Base-by-base conservation (phyloP, 345 rosid genomes). In the Euclidium syriacum region DNA sequence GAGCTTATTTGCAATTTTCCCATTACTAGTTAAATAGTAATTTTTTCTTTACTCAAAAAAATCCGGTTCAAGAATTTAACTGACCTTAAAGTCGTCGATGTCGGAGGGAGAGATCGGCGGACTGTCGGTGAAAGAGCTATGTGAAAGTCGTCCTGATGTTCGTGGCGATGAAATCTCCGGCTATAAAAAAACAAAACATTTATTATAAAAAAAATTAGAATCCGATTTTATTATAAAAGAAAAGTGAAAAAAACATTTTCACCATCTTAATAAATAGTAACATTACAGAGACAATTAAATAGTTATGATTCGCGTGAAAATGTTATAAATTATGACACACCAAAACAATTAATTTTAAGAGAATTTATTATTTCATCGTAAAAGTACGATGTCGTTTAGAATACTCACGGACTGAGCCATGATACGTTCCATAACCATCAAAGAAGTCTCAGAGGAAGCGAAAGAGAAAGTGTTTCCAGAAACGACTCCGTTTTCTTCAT, bases 81-180 rank as follows among this genome's bases (percentile, higher is more conserved):
- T 34, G 53, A 89, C 98, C 97, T 94, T 94, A 39, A 73, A 71
- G 43, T 94, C 99, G 46, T 94, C 99, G 24, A 83, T 74, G 40
- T 90, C 97, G 4, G 96, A 81, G 12, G 99, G 99, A 42, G 99
- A 94, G 22, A 90, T 96, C 5, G 99, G 99, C n/a, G 99, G 99
- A 57, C 99, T 94, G 68, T 94, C 99, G 11, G 95, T 83, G 34
- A 80, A 78, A 16, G 98, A 89, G 75, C 98, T 91, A 54, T 86
- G 96, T 10, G 96, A 89, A 18, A 89, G 85, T 69, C 96, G 77
- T 25, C 96, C 96, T 39, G 98, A 82, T 7, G 90, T 85, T 55
- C 99, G 75, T 29, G 94, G 91, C 53, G 99, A 84, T 42, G 89
- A 40, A 29, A 71, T 71, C 58, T 71, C 75, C 58, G 75, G 75